These are phyloP conservation scores for Yamadazyma aaseri DNA, from an alignment of 1,139 yeast genomes.

Conservation along the genomic window DNA sequence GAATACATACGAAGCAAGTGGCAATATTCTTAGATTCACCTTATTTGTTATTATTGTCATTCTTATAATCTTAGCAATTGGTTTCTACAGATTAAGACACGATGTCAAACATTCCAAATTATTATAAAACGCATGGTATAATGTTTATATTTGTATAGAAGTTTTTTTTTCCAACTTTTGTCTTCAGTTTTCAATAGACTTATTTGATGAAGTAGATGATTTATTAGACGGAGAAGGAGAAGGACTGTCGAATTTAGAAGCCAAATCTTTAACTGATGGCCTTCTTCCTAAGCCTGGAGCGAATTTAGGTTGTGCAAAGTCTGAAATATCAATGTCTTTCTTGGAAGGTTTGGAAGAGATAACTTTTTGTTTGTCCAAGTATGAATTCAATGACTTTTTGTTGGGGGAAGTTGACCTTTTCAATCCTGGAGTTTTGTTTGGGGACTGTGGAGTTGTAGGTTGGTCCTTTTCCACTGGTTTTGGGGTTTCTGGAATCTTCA, in stretches of 20 bases:
- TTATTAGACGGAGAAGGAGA: slow-evolving; percentile 11
- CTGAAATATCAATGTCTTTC: slow-evolving; percentile 28
- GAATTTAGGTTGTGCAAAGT: slow-evolving; percentile 31
- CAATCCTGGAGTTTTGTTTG: slow-evolving; percentile 23
- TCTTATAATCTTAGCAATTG: slow-evolving; percentile 34
- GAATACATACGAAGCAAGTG: slow-evolving; percentile 10
- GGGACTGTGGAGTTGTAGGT: slow-evolving; percentile 19
- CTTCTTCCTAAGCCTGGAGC: slow-evolving; percentile 28
- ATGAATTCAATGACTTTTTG: slow-evolving; percentile 32
- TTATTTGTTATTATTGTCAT: slow-evolving; percentile 42
- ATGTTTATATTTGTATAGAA: neutral
- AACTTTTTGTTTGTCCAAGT: slow-evolving; percentile 18
- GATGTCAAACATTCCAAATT: slow-evolving; percentile 57
- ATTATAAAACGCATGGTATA: slow-evolving; percentile 26
- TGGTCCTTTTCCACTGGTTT: slow-evolving; percentile 11
- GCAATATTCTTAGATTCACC: slow-evolving; percentile 35
- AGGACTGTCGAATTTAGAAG: slow-evolving; percentile 29
- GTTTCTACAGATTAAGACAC: slow-evolving; percentile 48
- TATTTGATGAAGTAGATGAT: slow-evolving; percentile 12
- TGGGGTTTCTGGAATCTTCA: slow-evolving; percentile 10
- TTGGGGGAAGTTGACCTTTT: slow-evolving; percentile 42
- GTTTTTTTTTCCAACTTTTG: too few species aligned
- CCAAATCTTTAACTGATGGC: slow-evolving; percentile 37
- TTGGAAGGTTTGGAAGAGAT: slow-evolving; percentile 29
- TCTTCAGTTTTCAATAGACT: slow-evolving; percentile 5